Conservation (phyloP, 108 stramenopile genomes). For the Parmales sp. region DNA sequence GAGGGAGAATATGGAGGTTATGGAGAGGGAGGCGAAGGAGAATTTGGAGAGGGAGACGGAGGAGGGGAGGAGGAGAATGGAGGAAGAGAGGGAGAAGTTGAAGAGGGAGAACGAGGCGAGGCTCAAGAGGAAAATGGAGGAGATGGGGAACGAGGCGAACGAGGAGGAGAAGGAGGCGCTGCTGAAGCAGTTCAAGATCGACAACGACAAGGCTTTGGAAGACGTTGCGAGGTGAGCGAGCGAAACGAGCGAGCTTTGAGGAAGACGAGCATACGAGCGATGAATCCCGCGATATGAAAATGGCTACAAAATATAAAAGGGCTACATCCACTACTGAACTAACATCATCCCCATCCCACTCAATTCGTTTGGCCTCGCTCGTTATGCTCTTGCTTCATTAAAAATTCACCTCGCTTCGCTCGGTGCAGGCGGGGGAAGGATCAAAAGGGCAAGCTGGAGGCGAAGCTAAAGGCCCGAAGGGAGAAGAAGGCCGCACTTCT, state of each 20-base stretch:
- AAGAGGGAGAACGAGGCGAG: neutral
- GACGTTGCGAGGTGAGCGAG: no score
- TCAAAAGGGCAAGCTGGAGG: neutral
- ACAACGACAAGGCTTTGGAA: no score
- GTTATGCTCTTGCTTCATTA: no score
- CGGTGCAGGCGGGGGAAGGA: no score
- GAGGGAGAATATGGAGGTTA: neutral
- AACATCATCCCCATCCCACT: no score
- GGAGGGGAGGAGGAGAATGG: conserved; percentile 8
- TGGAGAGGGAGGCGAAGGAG: neutral
- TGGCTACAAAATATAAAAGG: no score
- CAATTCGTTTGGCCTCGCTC: no score
- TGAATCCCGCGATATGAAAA: no score
- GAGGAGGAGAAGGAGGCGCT: neutral
- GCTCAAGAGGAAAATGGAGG: neutral
- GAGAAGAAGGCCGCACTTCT: neutral
- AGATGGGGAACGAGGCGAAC: neutral
- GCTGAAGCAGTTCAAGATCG: neutral
- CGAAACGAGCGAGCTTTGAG: no score
- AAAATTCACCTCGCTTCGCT: no score
- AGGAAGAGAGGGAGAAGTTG: neutral
- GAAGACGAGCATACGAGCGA: no score
- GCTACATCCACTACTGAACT: no score
- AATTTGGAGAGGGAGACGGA: neutral
- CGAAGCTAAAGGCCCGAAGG: neutral